Percentiles rank a stretch among this genome's conserved stretches.
These are phyloP conservation scores for Fusarium sp. DNA, from an alignment of 2,329 filamentous ascomycete genomes.

Conservation along the genomic window DNA sequence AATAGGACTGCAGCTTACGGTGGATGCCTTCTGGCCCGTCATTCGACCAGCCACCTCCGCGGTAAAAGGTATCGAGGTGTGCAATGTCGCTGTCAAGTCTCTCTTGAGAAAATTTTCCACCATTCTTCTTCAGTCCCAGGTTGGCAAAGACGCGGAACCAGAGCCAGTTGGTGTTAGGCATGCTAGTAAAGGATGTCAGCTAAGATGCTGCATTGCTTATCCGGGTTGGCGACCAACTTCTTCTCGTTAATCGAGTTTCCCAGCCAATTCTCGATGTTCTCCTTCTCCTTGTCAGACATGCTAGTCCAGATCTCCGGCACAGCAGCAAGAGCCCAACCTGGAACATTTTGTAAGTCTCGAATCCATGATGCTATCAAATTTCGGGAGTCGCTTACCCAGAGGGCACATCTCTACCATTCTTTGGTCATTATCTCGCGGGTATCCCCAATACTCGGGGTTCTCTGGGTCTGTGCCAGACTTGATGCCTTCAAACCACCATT, in stretches of 20 bases:
- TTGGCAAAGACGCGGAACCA: conserved; percentile 91
- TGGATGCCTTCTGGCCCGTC: conserved; percentile 83
- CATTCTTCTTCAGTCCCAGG: conserved; percentile 80
- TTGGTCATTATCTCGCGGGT: conserved; percentile 81
- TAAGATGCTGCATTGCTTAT: neutral
- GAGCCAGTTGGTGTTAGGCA: conserved; percentile 76
- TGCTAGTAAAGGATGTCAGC: conserved; percentile 59
- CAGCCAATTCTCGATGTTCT: conserved; percentile 78
- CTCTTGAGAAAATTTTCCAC: conserved; percentile 76
- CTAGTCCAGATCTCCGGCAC: conserved; percentile 75
- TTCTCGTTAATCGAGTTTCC: conserved; percentile 82
- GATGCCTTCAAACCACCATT: conserved; percentile 75
- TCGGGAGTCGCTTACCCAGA: conserved; percentile 59
- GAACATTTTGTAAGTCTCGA: conserved; percentile 4
- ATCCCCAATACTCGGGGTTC: conserved; percentile 80
- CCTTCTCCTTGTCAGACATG: conserved; percentile 70
- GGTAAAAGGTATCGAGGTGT: conserved; percentile 83
- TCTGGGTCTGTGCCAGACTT: conserved; percentile 78
- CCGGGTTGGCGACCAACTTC: conserved; percentile 58
- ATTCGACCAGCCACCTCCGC: conserved; percentile 86
- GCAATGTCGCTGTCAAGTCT: conserved; percentile 80
- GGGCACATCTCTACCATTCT: conserved; percentile 89
- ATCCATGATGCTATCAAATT: neutral
- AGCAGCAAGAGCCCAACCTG: conserved; percentile 77
- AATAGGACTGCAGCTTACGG: conserved; percentile 54